Conservation (phyloP, 805 yeast species). For the Saccharomycopsis schoenii region DNA sequence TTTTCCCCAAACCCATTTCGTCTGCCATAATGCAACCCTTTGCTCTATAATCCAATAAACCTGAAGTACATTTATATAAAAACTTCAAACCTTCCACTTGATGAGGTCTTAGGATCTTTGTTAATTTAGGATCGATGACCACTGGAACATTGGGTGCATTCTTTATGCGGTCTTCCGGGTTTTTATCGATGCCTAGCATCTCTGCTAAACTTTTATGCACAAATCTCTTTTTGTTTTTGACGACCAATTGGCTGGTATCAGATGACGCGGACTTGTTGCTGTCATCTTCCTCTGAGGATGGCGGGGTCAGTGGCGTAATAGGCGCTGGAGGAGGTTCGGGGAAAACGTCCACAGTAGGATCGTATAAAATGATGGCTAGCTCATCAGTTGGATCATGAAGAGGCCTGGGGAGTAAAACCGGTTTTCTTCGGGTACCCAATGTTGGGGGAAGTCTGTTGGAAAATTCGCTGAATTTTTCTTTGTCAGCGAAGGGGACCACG, state of each 20-base stretch:
- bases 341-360: slow-evolving; percentile 74
- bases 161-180: slow-evolving; percentile 37
- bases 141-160: slow-evolving; percentile 85
- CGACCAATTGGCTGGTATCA: slow-evolving; percentile 6
- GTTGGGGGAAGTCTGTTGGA: slow-evolving; percentile 49
- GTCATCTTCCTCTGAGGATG: slow-evolving; percentile 21
- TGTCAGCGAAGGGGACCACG: slow-evolving; percentile 47
- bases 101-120: slow-evolving; percentile 85
- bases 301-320: background rate
- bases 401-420: slow-evolving; percentile 73
- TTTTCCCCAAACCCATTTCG: slow-evolving; percentile 93
- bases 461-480: slow-evolving; percentile 19
- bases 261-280: slow-evolving; percentile 23
- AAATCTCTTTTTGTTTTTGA: slow-evolving; percentile 25
- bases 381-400: slow-evolving; percentile 93
- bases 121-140: slow-evolving; percentile 82
- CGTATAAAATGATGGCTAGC: slow-evolving; percentile 87
- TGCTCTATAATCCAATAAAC: slow-evolving; percentile 71
- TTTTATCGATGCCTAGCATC: slow-evolving; percentile 58
- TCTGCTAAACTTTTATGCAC: slow-evolving; percentile 67
- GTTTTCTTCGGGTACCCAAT: slow-evolving; percentile 68
- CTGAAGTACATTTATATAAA: slow-evolving; percentile 83
- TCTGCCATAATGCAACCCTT: slow-evolving; percentile 98
- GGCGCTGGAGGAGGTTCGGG: slow-evolving; percentile 19
- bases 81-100: slow-evolving; percentile 94